Percentiles rank a stretch among this genome's conserved stretches.
These are phyloP conservation scores for Hypoxylon cercidicola DNA, from an alignment of 495 filamentous ascomycete genomes.

Conservation along the genomic window DNA sequence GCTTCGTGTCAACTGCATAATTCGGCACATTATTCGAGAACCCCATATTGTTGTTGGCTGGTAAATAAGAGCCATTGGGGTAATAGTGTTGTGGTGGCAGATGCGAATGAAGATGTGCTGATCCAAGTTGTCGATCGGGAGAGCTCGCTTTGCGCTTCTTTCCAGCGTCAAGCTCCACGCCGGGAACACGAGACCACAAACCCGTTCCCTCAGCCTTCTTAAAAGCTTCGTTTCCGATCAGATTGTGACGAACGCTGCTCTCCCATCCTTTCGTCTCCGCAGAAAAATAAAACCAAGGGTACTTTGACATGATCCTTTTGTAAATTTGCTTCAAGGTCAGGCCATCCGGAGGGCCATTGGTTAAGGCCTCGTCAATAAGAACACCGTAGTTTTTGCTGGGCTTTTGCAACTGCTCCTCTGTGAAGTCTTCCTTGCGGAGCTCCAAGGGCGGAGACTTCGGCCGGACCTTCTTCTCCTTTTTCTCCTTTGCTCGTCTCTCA, in stretches of 20 bases:
- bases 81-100: slow-evolving; percentile 40
- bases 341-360: slow-evolving; percentile 71
- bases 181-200: slow-evolving; percentile 61
- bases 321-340: slow-evolving; percentile 96
- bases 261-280: slow-evolving; percentile 91
- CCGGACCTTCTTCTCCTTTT: slow-evolving; percentile 65
- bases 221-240: slow-evolving; percentile 89
- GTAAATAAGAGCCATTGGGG: slow-evolving; percentile 46
- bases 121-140: slow-evolving; percentile 51
- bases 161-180: slow-evolving; percentile 61
- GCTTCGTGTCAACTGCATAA: slow-evolving; percentile 39
- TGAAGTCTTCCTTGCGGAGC: slow-evolving; percentile 78
- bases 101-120: slow-evolving; percentile 44
- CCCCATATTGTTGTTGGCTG: slow-evolving; percentile 27
- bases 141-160: slow-evolving; percentile 63
- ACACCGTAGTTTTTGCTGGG: slow-evolving; percentile 88
- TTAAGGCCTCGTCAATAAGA: slow-evolving; percentile 89
- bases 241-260: slow-evolving; percentile 94
- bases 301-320: slow-evolving; percentile 83
- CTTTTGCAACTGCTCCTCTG: slow-evolving; percentile 84
- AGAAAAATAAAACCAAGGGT: slow-evolving; percentile 89
- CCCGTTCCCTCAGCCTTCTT: slow-evolving; percentile 75
- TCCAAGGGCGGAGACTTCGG: slow-evolving; percentile 67
- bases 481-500: slow-evolving; percentile 63
- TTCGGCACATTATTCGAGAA: slow-evolving; percentile 38